Conservation (phyloP, 1,139 yeast species). For the Yamadazyma sp. region DNA sequence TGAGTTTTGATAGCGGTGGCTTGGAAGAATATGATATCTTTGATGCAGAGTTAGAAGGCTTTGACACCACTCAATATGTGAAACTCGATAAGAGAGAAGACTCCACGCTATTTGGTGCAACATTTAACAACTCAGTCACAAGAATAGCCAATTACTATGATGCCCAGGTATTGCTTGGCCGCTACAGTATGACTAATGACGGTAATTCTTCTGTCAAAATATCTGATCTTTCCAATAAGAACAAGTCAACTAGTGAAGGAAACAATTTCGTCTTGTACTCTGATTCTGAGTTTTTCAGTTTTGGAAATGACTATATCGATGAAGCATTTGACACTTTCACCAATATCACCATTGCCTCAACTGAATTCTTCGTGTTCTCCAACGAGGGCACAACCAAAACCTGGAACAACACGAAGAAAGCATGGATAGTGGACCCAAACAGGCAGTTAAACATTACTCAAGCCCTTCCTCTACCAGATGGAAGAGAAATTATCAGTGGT, state of each 20-base stretch:
- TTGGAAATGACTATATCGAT: slow-evolving; percentile 34
- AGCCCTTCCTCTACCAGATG: slow-evolving; percentile 24
- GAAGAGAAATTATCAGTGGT: slow-evolving; percentile 39
- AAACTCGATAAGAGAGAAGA: slow-evolving; percentile 24
- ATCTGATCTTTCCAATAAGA: slow-evolving; percentile 30
- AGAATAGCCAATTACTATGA: slow-evolving; percentile 21
- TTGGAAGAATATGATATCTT: slow-evolving; percentile 5
- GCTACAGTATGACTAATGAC: slow-evolving; percentile 25
- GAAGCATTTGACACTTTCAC: slow-evolving; percentile 31
- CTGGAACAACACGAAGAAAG: slow-evolving; percentile 41
- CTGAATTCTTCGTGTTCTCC: slow-evolving; percentile 40
- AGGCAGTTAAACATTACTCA: slow-evolving; percentile 38
- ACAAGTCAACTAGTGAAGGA: slow-evolving; percentile 25
- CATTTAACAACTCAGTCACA: slow-evolving; percentile 31
- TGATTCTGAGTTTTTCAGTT: slow-evolving; percentile 34
- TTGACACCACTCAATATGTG: neutral
- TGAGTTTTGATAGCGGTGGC: slow-evolving; percentile 1
- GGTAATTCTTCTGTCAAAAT: slow-evolving; percentile 21
- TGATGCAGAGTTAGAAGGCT: slow-evolving; percentile 1
- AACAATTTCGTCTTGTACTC: slow-evolving; percentile 35
- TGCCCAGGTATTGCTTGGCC: slow-evolving; percentile 32
- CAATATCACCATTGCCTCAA: slow-evolving; percentile 32
- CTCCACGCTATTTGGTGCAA: slow-evolving; percentile 25
- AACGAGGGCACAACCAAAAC: slow-evolving; percentile 23
- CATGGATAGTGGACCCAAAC: slow-evolving; percentile 37